A percentile compares a stretch with the other conserved stretches of the same genome.
Conservation (phyloP, 345 rosid genomes). For the Sapria himalayana region DNA sequence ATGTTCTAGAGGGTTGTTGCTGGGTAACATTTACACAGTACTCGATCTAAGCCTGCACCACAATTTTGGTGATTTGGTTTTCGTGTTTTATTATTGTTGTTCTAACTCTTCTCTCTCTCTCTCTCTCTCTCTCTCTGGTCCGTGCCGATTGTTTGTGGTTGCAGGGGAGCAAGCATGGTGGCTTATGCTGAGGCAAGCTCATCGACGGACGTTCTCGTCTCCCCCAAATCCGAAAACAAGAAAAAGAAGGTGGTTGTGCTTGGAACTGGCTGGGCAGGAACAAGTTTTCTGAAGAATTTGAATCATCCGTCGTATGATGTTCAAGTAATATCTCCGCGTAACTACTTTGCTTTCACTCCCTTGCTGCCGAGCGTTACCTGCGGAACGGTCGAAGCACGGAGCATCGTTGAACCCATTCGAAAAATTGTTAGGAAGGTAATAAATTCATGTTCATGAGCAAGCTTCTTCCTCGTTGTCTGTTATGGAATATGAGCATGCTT, state of each 20-base stretch:
- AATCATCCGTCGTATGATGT: constrained; percentile 51
- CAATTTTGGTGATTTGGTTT: no score
- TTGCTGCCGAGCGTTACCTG: constrained; percentile 87
- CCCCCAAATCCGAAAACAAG: constrained; percentile 23
- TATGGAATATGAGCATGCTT: no score
- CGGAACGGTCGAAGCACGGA: constrained; percentile 95
- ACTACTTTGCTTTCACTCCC: constrained; percentile 98
- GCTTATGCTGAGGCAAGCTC: constrained; percentile 63
- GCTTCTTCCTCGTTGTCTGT: no score
- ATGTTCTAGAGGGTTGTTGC: no score
- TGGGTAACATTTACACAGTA: no score
- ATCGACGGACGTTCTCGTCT: constrained; percentile 13
- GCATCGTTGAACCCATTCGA: constrained; percentile 85
- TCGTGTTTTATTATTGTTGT: no score
- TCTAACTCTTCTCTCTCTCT: neutral
- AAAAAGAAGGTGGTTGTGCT: constrained; percentile 87
- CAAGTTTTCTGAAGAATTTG: constrained; percentile 64
- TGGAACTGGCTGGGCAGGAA: constrained; percentile 98
- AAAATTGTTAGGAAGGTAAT: constrained; percentile 68
- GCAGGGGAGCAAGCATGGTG: constrained; percentile 70
- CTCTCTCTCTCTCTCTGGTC: no score
- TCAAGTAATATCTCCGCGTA: constrained; percentile 81
- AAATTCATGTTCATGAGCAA: neutral
- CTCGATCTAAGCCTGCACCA: no score
- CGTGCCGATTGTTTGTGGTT: constrained; percentile 2